Evolutionary conservation across 441 rosid species (phyloP), one percentile per base, ranked within the genome.

Genomic region (Jatropha multifida): DNA sequence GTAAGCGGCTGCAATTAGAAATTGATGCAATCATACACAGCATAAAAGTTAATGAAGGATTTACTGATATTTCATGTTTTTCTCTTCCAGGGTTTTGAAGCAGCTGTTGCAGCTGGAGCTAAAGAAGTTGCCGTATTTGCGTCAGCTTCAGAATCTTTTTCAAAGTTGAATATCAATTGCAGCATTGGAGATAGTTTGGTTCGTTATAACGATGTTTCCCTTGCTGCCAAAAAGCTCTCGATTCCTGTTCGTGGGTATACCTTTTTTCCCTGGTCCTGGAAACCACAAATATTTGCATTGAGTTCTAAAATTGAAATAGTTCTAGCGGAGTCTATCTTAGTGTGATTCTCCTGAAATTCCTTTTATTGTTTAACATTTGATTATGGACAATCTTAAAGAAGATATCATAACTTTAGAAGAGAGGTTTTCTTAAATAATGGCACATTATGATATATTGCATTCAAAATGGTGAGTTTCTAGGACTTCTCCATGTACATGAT

Each of bases 41-140:
- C n/a, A 11, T 42, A n/a, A 20, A n/a, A 40, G 49, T 69, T 55
- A 7, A 7, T 63, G 49, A 23, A 7, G 38, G 51, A 70, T 78
- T 66, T 82, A 78, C 72, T 80, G 75, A 44, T 17, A 61, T 49
- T 7, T 20, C 14, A 13, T 26, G 2, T 18, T 6, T 71, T 59
- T 71, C 7, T 38, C n/a, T 51, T 70, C 42, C 42, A 95, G 99
- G 98, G 98, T 55, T 95, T 95, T 88, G 90, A 92, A 84, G 99
- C 97, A 65, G 98, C 98, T 68, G 71, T 91, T 73, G 96, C 98
- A 76, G 94, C 98, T 48, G 97, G 99, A 76, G 97, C 97, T 59
- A 93, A 92, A 85, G 98, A 93, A 88, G 88, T 93, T 73, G 98
- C 94, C 69, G 79, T 95, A 60, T 95, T 95, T 88, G 98, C 98